Conservation (phyloP, 2,329 filamentous ascomycete genomes). For the Botryotinia narcissicola region DNA sequence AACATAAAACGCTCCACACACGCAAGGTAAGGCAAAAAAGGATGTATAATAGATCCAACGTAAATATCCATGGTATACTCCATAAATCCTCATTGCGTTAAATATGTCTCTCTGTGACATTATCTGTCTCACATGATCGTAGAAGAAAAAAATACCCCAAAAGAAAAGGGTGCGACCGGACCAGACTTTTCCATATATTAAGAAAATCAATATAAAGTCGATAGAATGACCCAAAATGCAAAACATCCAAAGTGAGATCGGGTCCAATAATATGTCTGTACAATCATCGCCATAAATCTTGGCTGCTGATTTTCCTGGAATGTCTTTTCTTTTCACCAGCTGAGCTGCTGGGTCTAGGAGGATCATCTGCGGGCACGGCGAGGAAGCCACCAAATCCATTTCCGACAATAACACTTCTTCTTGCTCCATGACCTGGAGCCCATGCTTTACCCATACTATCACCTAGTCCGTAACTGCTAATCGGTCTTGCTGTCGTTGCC, state of each 20-base stretch:
- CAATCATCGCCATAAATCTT: constrained; percentile 19
- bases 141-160: not conserved
- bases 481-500: constrained; percentile 42
- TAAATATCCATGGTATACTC: constrained; percentile 1
- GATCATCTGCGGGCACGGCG: constrained; percentile 56
- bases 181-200: not conserved
- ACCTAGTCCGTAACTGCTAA: constrained; percentile 45
- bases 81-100: not conserved
- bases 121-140: not conserved
- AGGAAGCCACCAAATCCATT: constrained; percentile 67
- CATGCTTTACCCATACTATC: constrained; percentile 42
- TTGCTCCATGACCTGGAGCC: constrained; percentile 51
- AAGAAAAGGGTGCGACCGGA: not conserved
- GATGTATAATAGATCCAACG: not conserved
- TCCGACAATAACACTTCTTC: constrained; percentile 62
- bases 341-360: constrained; percentile 32
- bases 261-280: not conserved
- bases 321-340: constrained; percentile 29
- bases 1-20: constrained; percentile 7
- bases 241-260: not conserved
- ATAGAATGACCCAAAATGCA: not conserved
- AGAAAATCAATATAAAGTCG: not conserved
- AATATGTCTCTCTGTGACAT: not conserved
- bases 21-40: not conserved
- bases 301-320: constrained; percentile 6